A percentile compares a stretch with the other conserved stretches of the same genome.
Conservation (phyloP, 495 filamentous ascomycete genomes). For the Xylaria longipes region DNA sequence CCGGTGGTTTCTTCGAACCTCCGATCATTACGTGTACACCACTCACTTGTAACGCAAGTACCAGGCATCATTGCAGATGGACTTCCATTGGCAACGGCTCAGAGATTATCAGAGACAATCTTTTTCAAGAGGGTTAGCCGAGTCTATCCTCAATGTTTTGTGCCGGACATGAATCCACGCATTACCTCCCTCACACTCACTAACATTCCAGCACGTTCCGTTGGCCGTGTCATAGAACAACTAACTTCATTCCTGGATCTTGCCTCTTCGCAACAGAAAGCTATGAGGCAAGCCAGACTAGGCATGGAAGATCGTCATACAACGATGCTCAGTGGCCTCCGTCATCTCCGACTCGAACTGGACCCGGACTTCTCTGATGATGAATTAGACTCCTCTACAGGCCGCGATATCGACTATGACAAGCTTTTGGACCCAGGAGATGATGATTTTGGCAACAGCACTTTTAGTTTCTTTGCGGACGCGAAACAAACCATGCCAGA, state of each 20-base stretch:
- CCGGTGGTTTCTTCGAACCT: conserved; percentile 53
- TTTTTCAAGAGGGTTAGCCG: conserved; percentile 44
- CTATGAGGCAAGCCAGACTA: conserved; percentile 33
- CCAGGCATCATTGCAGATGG: conserved; percentile 37
- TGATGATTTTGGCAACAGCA: conserved; percentile 37
- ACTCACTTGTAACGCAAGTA: conserved; percentile 55
- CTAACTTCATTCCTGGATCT: conserved; percentile 46
- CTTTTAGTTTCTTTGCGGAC: conserved; percentile 18
- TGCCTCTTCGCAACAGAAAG: conserved; percentile 48
- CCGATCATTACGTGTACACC: conserved; percentile 52
- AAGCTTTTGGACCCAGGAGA: conserved; percentile 37
- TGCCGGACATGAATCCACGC: conserved; percentile 55
- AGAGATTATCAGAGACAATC: conserved; percentile 47
- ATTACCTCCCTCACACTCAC: conserved; percentile 49
- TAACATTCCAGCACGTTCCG: conserved; percentile 48
- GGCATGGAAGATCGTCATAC: conserved; percentile 29
- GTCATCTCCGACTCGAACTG: conserved; percentile 53
- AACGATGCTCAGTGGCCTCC: conserved; percentile 44
- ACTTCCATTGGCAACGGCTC: conserved; percentile 31
- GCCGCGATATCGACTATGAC: conserved; percentile 35
- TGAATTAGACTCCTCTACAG: conserved; percentile 25
- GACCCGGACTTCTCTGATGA: conserved; percentile 42
- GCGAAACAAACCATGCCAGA: conserved; percentile 1
- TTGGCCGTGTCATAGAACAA: conserved; percentile 46
- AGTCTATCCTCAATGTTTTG: conserved; percentile 49